Conservation (phyloP, 1,284 basidiomycete genomes). For the Ceratobasidium sp. region DNA sequence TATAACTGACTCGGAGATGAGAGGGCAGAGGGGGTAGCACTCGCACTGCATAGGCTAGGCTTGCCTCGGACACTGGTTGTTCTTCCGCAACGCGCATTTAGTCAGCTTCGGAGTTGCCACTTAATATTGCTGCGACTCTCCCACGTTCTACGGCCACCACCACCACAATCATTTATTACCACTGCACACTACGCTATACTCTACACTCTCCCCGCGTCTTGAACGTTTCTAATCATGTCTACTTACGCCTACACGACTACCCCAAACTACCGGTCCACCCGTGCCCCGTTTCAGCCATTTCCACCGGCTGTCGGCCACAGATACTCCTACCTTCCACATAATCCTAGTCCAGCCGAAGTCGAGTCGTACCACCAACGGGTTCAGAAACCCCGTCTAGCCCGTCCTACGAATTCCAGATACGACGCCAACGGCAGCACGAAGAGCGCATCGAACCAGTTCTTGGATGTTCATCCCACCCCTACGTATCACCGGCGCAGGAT, state of each 20-base stretch:
- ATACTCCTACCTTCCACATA: slow-evolving; percentile 24
- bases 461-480: slow-evolving; percentile 15
- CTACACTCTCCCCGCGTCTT: not conserved
- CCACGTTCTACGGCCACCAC: not conserved
- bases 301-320: slow-evolving; percentile 9
- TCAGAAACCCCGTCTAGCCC: not conserved
- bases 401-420: slow-evolving; percentile 11
- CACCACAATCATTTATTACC: not conserved
- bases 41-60: slow-evolving; percentile 15
- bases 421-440: not conserved
- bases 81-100: slow-evolving; percentile 7
- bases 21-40: slow-evolving; percentile 11
- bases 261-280: slow-evolving; percentile 18
- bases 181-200: not conserved
- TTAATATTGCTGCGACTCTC: not conserved
- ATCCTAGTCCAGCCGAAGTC: slow-evolving; percentile 1
- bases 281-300: not conserved
- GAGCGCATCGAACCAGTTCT: slow-evolving; percentile 19
- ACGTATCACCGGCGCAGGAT: slow-evolving; percentile 14
- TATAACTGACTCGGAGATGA: slow-evolving; percentile 4
- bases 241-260: slow-evolving; percentile 44
- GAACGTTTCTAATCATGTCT: slow-evolving; percentile 39
- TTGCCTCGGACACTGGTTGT: slow-evolving; percentile 21
- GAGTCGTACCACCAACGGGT: slow-evolving; percentile 16
- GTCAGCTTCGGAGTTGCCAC: slow-evolving; percentile 9